Conservation (phyloP, 331 rosid species). For the Prunus yedoensis region DNA sequence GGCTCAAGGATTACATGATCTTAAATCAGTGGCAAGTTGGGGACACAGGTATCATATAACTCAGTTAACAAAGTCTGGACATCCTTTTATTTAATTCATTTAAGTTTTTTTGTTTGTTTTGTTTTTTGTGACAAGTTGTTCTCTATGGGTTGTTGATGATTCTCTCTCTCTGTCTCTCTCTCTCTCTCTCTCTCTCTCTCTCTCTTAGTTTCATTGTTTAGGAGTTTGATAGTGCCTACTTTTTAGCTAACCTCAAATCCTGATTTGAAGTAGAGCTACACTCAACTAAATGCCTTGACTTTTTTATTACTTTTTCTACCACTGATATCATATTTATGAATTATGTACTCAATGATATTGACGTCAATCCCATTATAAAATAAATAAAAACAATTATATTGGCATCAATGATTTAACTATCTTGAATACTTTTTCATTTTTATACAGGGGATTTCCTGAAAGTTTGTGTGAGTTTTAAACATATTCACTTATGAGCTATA, state of each 20-base stretch:
- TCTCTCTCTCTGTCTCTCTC: background rate
- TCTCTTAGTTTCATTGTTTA: background rate
- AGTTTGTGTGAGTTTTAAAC: background rate
- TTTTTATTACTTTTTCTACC: background rate
- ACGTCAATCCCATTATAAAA: too few species aligned
- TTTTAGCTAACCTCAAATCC: background rate
- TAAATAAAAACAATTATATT: too few species aligned
- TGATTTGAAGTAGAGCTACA: background rate
- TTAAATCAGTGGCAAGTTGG: slow-evolving; percentile 24
- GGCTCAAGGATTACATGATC: slow-evolving; percentile 26
- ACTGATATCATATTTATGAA: background rate
- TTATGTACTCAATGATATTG: background rate
- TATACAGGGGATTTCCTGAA: background rate
- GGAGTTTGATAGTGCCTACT: background rate
- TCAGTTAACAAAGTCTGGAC: background rate
- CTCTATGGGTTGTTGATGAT: background rate
- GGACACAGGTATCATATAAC: slow-evolving; percentile 25
- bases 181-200: background rate
- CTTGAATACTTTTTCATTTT: background rate
- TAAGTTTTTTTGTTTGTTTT: too few species aligned
- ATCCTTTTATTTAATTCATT: too few species aligned
- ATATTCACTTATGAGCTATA: background rate
- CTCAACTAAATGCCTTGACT: background rate
- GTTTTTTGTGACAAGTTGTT: background rate
- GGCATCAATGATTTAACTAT: background rate